These are phyloP conservation scores for Capillidium rhysosporum DNA, from an alignment of 371 early-diverging fungal genomes.

Conservation along the genomic window DNA sequence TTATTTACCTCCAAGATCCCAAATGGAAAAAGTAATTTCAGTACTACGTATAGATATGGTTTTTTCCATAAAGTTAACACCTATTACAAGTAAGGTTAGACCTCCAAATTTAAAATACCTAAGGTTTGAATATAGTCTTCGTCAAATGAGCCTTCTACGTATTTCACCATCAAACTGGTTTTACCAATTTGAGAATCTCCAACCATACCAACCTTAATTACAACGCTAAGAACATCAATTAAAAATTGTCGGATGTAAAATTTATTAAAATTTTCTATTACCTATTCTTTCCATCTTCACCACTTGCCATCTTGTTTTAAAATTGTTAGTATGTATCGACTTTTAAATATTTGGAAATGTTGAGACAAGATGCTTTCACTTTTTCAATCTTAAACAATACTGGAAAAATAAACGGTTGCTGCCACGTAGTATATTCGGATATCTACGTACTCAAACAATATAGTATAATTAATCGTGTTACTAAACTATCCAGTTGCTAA, in stretches of 20 bases:
- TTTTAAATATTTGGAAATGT: background rate
- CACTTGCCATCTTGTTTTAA: background rate
- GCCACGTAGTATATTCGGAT: background rate
- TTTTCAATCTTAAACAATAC: background rate
- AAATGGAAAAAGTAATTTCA: slow-evolving; percentile 93
- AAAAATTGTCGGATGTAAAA: background rate
- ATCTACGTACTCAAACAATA: background rate
- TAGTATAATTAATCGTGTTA: too few relatives aligned
- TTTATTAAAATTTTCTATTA: background rate
- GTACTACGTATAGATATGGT: slow-evolving; percentile 76
- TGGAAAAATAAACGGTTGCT: background rate
- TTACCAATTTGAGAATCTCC: slow-evolving; percentile 98
- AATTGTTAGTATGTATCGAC: background rate
- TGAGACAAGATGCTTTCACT: background rate
- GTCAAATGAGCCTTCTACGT: slow-evolving; percentile 91
- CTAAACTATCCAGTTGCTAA: too few relatives aligned
- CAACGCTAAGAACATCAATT: slow-evolving; percentile 19
- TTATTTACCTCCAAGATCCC: slow-evolving; percentile 90
- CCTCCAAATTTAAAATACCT: slow-evolving; percentile 22
- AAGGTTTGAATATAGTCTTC: slow-evolving; percentile 93
- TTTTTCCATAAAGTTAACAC: slow-evolving; percentile 98
- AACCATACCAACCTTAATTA: slow-evolving; percentile 93
- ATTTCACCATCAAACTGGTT: slow-evolving; percentile 95
- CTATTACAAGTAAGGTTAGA: slow-evolving; percentile 15
- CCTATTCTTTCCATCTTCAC: slow-evolving; percentile 3